A percentile compares a stretch with the other conserved stretches of the same genome.
phyloP scores from a whole-genome alignment of 192 early-diverging fungal genomes.

The Coemansia sp. region DNA sequence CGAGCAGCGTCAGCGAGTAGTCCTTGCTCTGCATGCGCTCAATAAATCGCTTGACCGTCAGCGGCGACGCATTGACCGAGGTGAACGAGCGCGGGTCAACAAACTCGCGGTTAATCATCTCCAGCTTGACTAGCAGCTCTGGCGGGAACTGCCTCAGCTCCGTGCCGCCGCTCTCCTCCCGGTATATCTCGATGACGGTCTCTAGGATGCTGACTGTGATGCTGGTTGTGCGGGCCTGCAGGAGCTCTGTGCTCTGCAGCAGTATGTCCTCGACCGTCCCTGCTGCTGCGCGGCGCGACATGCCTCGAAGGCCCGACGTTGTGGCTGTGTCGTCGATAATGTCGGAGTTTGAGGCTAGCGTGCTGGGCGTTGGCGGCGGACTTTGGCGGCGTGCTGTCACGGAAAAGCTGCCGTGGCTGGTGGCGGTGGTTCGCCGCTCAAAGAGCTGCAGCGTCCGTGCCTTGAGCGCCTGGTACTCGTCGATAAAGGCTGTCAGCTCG shows the following conservation, averaged over 20 bases:
- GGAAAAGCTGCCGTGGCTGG: background rate
- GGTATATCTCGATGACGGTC: background rate
- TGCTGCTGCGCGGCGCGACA: background rate
- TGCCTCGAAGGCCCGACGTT: background rate
- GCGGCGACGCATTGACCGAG: constrained; percentile 26
- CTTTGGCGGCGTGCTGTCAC: background rate
- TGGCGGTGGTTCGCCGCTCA: background rate
- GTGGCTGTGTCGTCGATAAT: background rate
- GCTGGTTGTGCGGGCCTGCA: constrained; percentile 2
- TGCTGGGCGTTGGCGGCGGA: background rate
- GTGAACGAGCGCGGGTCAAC: constrained; percentile 34
- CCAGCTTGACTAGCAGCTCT: constrained; percentile 12
- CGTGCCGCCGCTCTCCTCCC: background rate
- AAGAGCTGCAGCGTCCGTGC: background rate
- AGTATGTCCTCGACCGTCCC: background rate
- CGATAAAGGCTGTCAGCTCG: constrained; percentile 38
- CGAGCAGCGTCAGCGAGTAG: constrained; percentile 22
- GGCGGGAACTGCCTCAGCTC: constrained; percentile 19
- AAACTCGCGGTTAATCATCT: constrained; percentile 19
- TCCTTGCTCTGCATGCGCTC: constrained; percentile 15
- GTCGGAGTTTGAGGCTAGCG: background rate
- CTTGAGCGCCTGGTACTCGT: constrained; percentile 47
- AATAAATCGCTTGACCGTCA: constrained; percentile 17
- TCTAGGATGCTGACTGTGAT: constrained; percentile 18
- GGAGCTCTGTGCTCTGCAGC: background rate